Evolutionary conservation across 2,329 filamentous ascomycete genomes (phyloP).

Genomic region (Dactylellina sp.): DNA sequence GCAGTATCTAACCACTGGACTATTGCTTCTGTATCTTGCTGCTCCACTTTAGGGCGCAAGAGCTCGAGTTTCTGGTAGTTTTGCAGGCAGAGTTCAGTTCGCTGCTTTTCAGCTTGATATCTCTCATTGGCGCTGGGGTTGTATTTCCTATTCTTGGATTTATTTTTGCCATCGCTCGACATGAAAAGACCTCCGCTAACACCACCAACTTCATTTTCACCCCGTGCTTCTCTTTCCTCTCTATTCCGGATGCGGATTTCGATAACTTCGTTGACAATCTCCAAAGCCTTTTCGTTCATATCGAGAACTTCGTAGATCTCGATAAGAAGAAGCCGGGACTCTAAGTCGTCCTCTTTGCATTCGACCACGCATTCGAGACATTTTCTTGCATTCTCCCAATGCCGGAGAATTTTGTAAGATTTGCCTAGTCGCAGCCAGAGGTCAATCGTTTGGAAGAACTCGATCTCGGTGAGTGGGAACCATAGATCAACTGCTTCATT

Average conservation of each 20-base stretch:
- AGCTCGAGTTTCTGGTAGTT: conserved; percentile 67
- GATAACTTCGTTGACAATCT: conserved; percentile 80
- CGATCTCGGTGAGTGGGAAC: conserved; percentile 68
- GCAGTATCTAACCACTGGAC: conserved; percentile 72
- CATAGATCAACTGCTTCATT: conserved; percentile 72
- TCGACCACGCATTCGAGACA: conserved; percentile 53
- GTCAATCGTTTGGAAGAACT: conserved; percentile 68
- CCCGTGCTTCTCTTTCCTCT: conserved; percentile 57
- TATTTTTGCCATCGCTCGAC: conserved; percentile 39
- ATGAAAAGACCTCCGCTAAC: conserved; percentile 15
- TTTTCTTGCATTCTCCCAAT: conserved; percentile 60
- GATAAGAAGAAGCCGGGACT: conserved; percentile 46
- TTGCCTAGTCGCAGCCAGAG: conserved; percentile 71
- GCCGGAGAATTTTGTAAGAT: conserved; percentile 75
- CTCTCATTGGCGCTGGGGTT: conserved; percentile 58
- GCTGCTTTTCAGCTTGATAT: conserved; percentile 62
- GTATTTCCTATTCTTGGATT: conserved; percentile 27
- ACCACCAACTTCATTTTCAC: conserved; percentile 54
- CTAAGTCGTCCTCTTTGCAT: conserved; percentile 44
- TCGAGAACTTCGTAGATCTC: conserved; percentile 81
- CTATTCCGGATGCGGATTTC: conserved; percentile 69
- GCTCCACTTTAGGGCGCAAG: conserved; percentile 66
- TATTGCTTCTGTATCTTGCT: conserved; percentile 67
- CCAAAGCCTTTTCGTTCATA: conserved; percentile 79
- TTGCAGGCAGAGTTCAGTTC: conserved; percentile 65